Evolutionary conservation across 345 rosid genomes (phyloP).

Genomic region (Salix purpurea): DNA sequence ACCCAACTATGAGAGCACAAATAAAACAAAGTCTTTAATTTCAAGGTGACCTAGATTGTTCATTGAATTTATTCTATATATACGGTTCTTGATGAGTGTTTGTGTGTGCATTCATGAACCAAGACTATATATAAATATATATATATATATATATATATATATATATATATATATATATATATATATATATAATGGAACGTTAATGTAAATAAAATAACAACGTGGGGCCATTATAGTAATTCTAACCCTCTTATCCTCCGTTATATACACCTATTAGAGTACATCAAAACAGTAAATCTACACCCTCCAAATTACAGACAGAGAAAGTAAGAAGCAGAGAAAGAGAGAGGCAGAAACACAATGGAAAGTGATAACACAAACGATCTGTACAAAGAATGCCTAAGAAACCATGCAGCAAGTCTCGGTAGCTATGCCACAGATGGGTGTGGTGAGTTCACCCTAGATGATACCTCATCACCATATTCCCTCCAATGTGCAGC

Average conservation of each 20-base stretch:
- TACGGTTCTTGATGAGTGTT: background rate
- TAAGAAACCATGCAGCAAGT: slow-evolving; percentile 85
- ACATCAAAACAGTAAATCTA: background rate
- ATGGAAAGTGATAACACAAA: slow-evolving; percentile 12
- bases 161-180: background rate
- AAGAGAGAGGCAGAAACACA: slow-evolving; percentile 1
- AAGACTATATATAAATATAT: background rate
- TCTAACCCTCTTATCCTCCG: background rate
- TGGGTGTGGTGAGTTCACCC: slow-evolving; percentile 79
- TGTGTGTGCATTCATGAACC: slow-evolving; percentile 14
- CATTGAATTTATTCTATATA: background rate
- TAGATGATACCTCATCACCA: slow-evolving; percentile 30
- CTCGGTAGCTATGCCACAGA: slow-evolving; percentile 77
- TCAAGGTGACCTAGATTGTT: too few species aligned
- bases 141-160: background rate
- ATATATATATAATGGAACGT: background rate
- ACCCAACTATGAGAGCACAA: too few species aligned
- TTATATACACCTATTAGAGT: background rate
- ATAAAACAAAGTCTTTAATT: too few species aligned
- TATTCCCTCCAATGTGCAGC: slow-evolving; percentile 63
- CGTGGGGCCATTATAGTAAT: background rate
- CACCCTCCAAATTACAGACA: background rate
- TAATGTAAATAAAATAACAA: background rate
- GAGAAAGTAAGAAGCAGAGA: background rate
- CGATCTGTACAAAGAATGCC: slow-evolving; percentile 61